Evolutionary conservation across 805 yeast species (phyloP), one percentile per base, ranked within the genome.

Genomic region (Wickerhamiella occidentalis): DNA sequence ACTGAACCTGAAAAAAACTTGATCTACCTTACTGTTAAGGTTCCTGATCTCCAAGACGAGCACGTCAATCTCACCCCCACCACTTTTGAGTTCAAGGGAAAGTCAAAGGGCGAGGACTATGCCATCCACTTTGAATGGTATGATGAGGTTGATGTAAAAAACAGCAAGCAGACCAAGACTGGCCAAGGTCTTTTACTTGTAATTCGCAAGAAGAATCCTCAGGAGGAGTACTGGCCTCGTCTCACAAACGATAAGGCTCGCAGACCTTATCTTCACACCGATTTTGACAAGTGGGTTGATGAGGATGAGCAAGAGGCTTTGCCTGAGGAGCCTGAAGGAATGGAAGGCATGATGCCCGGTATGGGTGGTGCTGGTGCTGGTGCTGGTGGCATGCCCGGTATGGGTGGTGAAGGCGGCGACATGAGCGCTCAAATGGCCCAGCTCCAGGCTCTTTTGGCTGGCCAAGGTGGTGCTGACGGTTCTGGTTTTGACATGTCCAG

Each of bases 211-310:
- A 75, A 76, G 62, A 77, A 75, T 50, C 64, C 73, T 19, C 72
- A 76, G 57, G 77, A 70, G 51, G 96, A 87, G 63, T 90, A 68
- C 73, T 90, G 98, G 98, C 97, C 98, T 58, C 78, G 97, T 63
- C 75, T 90, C 64, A 82, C 88, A 50, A 88, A 87, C 68, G 88
- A 83, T 60, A 85, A 87, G 71, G 73, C 76, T 61, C 86, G 80
- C 64, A 76, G 74, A 54, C 85, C 80, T 56, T 85, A 76, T 67
- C 77, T 90, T 64, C 84, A 85, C 72, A 90, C 98, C 12, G 97
- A 90, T 63, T 90, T 90, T 63, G 95, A 88, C 70, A 85, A 81
- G 67, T 90, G 98, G 98, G 95, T 85, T 37, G 98, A 90, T 63
- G 97, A 90, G 71, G 98, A 90, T 63, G 98, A 90, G 68, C 98